Evolutionary conservation across 495 filamentous ascomycete species (phyloP).

Genomic region (Hypoxylon lienhwacheense): DNA sequence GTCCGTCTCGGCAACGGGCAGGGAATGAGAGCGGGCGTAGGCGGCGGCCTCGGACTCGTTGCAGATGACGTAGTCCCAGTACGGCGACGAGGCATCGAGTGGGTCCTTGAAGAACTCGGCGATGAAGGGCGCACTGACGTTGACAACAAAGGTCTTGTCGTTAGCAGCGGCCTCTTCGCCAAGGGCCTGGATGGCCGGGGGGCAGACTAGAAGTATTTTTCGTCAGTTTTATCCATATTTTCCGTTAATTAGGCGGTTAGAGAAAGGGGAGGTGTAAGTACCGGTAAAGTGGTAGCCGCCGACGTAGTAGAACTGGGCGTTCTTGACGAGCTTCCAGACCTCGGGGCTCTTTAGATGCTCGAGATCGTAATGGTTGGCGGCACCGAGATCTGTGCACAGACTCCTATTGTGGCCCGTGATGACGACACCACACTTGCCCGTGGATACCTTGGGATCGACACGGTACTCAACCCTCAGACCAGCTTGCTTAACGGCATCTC

Average conservation of each 20-base stretch:
- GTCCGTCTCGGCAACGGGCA: slow-evolving; percentile 63
- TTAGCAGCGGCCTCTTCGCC: slow-evolving; percentile 83
- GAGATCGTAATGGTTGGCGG: slow-evolving; percentile 94
- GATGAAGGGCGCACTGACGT: slow-evolving; percentile 93
- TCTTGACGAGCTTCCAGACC: slow-evolving; percentile 87
- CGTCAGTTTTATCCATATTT: not conserved
- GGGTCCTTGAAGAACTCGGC: slow-evolving; percentile 96
- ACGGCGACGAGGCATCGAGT: slow-evolving; percentile 78
- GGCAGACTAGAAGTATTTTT: slow-evolving; percentile 66
- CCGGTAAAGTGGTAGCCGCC: slow-evolving; percentile 74
- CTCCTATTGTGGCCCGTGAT: slow-evolving; percentile 93
- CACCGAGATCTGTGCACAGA: slow-evolving; percentile 94
- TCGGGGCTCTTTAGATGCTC: slow-evolving; percentile 90
- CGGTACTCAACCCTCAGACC: slow-evolving; percentile 93
- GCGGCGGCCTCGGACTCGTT: slow-evolving; percentile 93
- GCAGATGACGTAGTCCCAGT: slow-evolving; percentile 95
- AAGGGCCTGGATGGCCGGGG: slow-evolving; percentile 83
- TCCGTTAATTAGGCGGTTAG: not conserved
- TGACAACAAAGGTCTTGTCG: slow-evolving; percentile 90
- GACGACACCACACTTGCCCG: slow-evolving; percentile 92
- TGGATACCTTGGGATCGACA: slow-evolving; percentile 76
- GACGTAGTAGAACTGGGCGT: slow-evolving; percentile 85
- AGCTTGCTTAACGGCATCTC: slow-evolving; percentile 71
- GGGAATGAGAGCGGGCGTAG: slow-evolving; percentile 79
- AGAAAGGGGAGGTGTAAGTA: slow-evolving; percentile 13